phyloP scores from a whole-genome alignment of 305 asterid genomes.

The Euphrasia arctica region DNA sequence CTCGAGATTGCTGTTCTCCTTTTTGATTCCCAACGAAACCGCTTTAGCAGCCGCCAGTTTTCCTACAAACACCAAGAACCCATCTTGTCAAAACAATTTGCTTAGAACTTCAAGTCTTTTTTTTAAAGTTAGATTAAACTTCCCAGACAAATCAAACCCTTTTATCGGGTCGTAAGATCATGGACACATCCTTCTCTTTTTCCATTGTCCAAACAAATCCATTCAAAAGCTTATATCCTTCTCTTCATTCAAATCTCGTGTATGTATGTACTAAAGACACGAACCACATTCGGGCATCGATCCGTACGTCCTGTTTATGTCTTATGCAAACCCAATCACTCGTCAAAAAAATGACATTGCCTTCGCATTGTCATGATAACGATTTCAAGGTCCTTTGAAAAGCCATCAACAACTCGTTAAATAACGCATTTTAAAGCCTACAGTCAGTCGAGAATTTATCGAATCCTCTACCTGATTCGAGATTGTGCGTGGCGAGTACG shows the following conservation, averaged over 20 bases:
- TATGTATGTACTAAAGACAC: not conserved
- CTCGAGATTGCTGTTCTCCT: constrained; percentile 40
- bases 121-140: no score
- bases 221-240: no score
- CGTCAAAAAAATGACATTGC: not conserved
- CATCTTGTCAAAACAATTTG: not conserved
- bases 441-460: not conserved
- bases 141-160: no score
- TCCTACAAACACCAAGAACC: constrained; percentile 33
- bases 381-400: constrained; percentile 1
- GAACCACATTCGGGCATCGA: not conserved
- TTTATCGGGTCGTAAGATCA: no score
- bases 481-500: constrained; percentile 74
- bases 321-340: not conserved
- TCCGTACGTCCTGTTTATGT: not conserved
- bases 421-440: not conserved
- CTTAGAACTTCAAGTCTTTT: no score
- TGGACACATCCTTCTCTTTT: no score
- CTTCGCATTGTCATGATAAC: not conserved
- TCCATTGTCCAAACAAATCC: no score
- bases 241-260: no score
- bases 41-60: constrained; percentile 62
- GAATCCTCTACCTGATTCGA: constrained; percentile 55
- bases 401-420: constrained; percentile 14
- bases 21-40: constrained; percentile 43